A percentile compares a stretch with the other conserved stretches of the same genome.
These are phyloP conservation scores for Daldinia sp. DNA, from an alignment of 2,329 filamentous ascomycete species.

Conservation along the genomic window DNA sequence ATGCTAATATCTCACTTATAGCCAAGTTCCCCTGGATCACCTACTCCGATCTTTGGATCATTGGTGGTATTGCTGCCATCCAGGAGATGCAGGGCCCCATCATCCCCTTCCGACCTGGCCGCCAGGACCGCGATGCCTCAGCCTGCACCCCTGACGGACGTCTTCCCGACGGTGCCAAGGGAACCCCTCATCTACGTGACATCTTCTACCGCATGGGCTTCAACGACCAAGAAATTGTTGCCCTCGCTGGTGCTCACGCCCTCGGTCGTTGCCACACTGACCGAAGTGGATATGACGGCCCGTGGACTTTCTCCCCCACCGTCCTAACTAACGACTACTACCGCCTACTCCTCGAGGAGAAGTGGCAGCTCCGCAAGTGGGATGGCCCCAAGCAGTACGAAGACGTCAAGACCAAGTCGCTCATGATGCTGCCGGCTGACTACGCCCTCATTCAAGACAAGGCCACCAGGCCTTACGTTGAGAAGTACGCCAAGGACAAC, in stretches of 20 bases:
- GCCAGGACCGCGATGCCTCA: constrained; percentile 77
- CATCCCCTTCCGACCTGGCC: constrained; percentile 89
- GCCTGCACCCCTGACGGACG: constrained; percentile 95
- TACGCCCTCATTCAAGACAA: constrained; percentile 89
- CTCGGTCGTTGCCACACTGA: constrained; percentile 90
- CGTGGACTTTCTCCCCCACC: constrained; percentile 92
- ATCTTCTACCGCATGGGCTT: constrained; percentile 99
- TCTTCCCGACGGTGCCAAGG: constrained; percentile 80
- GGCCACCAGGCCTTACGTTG: constrained; percentile 79
- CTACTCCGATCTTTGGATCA: constrained; percentile 97
- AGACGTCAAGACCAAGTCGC: constrained; percentile 78
- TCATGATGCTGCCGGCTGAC: constrained; percentile 99
- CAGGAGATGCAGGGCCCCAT: constrained; percentile 94
- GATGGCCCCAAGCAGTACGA: constrained; percentile 83
- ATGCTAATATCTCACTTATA: constrained; percentile 44
- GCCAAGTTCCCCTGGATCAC: constrained; percentile 92
- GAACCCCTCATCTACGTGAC: constrained; percentile 80
- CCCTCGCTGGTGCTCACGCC: constrained; percentile 84
- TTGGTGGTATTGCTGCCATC: constrained; percentile 83
- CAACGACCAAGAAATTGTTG: constrained; percentile 96
- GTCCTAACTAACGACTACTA: constrained; percentile 96
- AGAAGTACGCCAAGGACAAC: constrained; percentile 91
- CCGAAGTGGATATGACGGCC: constrained; percentile 86
- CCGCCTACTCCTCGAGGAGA: constrained; percentile 86
- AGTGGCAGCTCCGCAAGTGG: constrained; percentile 94